Evolutionary conservation across 2,329 filamentous ascomycete species (phyloP).

Genomic region (Zasmidium citrigriseum): DNA sequence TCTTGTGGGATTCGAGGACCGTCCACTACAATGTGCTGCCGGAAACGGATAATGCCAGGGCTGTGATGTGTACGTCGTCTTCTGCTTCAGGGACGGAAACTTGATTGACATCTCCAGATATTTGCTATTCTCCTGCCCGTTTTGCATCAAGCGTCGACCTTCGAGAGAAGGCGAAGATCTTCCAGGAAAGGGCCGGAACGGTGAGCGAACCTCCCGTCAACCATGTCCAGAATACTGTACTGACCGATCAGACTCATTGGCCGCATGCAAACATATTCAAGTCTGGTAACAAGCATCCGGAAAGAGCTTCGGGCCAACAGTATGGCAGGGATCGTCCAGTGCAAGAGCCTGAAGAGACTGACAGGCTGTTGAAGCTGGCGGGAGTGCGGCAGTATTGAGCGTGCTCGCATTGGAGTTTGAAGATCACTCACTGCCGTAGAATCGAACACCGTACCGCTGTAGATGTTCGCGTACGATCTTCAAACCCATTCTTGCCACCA

Average conservation of each 20-base stretch:
- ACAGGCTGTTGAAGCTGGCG: conserved; percentile 17
- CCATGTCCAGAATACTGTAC: background rate
- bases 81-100: background rate
- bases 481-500: background rate
- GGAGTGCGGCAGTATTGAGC: conserved; percentile 12
- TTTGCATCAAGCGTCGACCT: conserved; percentile 13
- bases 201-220: background rate
- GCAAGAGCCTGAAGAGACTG: conserved; percentile 19
- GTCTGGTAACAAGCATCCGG: conserved; percentile 8
- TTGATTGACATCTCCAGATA: conserved; percentile 5
- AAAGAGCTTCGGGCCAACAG: conserved; percentile 13
- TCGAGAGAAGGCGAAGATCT: conserved; percentile 14
- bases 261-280: conserved; percentile 17
- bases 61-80: conserved; percentile 14
- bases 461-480: background rate
- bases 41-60: conserved; percentile 13
- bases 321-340: conserved; percentile 15
- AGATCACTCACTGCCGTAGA: background rate
- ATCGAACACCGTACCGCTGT: background rate
- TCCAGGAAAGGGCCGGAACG: conserved; percentile 9
- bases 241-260: conserved; percentile 7
- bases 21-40: conserved; percentile 43
- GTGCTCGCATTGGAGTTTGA: background rate
- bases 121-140: conserved; percentile 16
- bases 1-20: conserved; percentile 37